Base-by-base conservation (phyloP, 2,329 filamentous ascomycete species). In the Penicillium paneum region DNA sequence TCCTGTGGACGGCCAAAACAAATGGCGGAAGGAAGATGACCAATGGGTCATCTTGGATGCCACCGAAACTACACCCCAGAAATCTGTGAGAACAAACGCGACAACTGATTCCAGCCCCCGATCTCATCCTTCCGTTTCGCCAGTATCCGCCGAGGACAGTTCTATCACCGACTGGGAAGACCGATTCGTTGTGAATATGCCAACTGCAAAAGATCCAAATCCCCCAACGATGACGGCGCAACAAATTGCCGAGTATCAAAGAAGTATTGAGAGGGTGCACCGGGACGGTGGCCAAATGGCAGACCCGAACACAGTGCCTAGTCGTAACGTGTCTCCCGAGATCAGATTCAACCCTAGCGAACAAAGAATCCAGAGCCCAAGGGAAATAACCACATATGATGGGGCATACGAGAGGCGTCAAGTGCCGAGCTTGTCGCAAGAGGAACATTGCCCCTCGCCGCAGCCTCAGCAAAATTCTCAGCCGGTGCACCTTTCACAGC, bases 161-260 rank as follows among this genome's bases (percentile, higher is more conserved):
- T 71, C 68, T 0, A 60, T 67, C 24, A 70, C 66, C 13, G 69
- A 72, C 35, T 70, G 72, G 68, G 71, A 73, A 48, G 74, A 77
- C 54, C 67, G 64, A 61, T 76, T 76, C 55, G 73, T 76, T 41
- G 71, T 76, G 32, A 67, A 76, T 45, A 77, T 76, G 73, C 74
- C 74, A 5, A 71, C 72, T 19, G 73, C 74, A 3, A 73, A 67
- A 35, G 73, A 76, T 2, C 73, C 75, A 0, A 74, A 73, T 40
- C 74, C 74, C 3, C 69, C 72, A 5, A 68, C 63, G 1, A 72
- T 76, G 71, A 74, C 70, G 4, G 62, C 64, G 1, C 64, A 71
- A 31, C 71, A 77, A 52, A 75, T 76, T 34, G 43, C 60, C 2
- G 64, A 73, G 15, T 77, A 73, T 40, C 75, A 76, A 46, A 63